Percentiles rank a stretch among this genome's conserved stretches.
Conservation (phyloP, 768 basidiomycete species). For the Termitomyces sp. region DNA sequence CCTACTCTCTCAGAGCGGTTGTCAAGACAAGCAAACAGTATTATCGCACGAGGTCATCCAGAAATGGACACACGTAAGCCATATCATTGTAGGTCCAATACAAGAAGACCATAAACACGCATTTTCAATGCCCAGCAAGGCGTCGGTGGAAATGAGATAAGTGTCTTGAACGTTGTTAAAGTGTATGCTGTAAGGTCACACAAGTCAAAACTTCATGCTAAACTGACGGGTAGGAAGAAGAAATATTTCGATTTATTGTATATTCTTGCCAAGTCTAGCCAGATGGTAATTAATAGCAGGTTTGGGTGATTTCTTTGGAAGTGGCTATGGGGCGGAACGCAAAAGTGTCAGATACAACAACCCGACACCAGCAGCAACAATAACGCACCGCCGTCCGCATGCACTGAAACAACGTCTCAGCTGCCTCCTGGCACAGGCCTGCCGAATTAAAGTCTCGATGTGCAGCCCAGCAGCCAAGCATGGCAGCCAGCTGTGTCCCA, state of each 20-base stretch:
- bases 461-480: slow-evolving; percentile 88
- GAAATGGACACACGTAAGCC: background rate
- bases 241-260: slow-evolving; percentile 44
- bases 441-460: slow-evolving; percentile 54
- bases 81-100: background rate
- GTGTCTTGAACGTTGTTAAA: background rate
- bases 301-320: slow-evolving; percentile 59
- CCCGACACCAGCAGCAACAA: background rate
- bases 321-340: slow-evolving; percentile 41
- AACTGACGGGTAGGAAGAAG: background rate
- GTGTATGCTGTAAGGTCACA: background rate
- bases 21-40: background rate
- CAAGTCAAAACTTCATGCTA: background rate
- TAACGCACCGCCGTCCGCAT: slow-evolving; percentile 78
- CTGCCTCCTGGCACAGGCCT: slow-evolving; percentile 50
- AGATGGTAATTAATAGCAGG: slow-evolving; percentile 90
- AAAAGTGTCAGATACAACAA: background rate
- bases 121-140: background rate
- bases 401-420: slow-evolving; percentile 66
- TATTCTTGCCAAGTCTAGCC: slow-evolving; percentile 68
- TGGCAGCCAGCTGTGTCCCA: slow-evolving; percentile 61
- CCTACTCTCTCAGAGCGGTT: background rate
- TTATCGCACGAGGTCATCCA: background rate
- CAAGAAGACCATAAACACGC: background rate
- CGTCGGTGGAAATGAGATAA: background rate